phyloP scores from a whole-genome alignment of 371 early-diverging fungal species.

The Circinella minor region DNA sequence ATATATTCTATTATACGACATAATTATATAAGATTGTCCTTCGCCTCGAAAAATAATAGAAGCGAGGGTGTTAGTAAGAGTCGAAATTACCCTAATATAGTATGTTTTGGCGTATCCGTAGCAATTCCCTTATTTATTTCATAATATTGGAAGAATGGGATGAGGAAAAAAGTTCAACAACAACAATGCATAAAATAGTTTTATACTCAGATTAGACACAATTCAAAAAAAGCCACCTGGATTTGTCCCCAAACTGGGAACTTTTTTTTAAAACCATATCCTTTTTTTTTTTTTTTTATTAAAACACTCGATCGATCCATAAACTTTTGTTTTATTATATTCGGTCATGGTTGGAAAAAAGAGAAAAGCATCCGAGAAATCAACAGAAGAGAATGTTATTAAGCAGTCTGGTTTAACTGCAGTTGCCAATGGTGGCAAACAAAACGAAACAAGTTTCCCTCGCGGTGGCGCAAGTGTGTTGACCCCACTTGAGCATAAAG shows the following conservation, averaged over 20 bases:
- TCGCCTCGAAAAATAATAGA: too few relatives aligned
- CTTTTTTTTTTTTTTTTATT: not conserved
- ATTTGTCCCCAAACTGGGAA: not conserved
- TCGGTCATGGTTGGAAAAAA: slow-evolving; percentile 11
- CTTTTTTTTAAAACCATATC: not conserved
- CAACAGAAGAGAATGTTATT: not conserved
- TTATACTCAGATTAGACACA: not conserved
- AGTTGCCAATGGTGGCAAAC: not conserved
- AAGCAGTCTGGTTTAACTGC: slow-evolving; percentile 12
- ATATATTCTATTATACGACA: too few relatives aligned
- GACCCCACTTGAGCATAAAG: slow-evolving; percentile 84
- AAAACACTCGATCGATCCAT: not conserved
- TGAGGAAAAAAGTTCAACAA: too few relatives aligned
- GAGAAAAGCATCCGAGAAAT: slow-evolving; percentile 12
- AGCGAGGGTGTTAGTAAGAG: too few relatives aligned
- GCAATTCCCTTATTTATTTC: too few relatives aligned
- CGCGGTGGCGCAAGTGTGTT: slow-evolving; percentile 82
- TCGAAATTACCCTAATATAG: too few relatives aligned
- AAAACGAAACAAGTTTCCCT: slow-evolving; percentile 66
- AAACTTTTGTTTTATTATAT: not conserved
- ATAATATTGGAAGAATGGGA: too few relatives aligned
- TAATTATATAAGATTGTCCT: too few relatives aligned
- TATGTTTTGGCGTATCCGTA: too few relatives aligned
- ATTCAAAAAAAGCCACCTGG: too few relatives aligned
- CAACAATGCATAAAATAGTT: too few relatives aligned